Base-by-base conservation (phyloP, 768 basidiomycete genomes). In the Daedaleopsis sinensis region DNA sequence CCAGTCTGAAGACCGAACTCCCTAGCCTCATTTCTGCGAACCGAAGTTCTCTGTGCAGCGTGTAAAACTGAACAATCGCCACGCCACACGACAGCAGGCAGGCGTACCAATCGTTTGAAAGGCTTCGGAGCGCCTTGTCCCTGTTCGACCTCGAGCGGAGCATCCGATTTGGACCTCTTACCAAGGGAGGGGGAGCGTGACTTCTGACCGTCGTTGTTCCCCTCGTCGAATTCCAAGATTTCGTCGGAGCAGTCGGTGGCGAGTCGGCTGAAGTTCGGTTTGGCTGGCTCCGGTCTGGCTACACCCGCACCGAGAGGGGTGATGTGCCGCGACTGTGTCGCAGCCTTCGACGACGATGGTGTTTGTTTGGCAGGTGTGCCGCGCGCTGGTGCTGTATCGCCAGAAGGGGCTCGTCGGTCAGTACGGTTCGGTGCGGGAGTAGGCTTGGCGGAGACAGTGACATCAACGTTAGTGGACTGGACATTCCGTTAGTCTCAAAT, bases 161-260 rank as follows among this genome's bases (percentile, higher is more conserved):
- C 51, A 27, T 38, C 50, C 1, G 63, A 46, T 23, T 62, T 59
- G 48, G 23, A 43, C 36, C 67, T 52, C 44, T 65, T 68, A 10
- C 64, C 62, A 37, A 68, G 62, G 16, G 59, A 37, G 18, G 60
- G 49, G 7, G 62, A 47, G 8, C 53, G 19, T 4, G 39, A 23
- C n/a, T 39, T 52, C 9, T 21, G 46, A 18, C 15, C 55, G 23
- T n/a, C 32, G 18, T 35, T 36, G 5, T 39, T 43, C 15, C 47
- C 55, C 38, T 68, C 69, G 7, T 69, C 69, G 43, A 68, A 69
- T 35, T 67, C 65, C n/a, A 62, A 24, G 46, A 67, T 70, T 23
- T 71, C 71, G 59, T 72, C 71, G 1, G 71, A 70, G 32, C 68
- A 59, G 49, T 63, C 66, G 18, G 59, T 68, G 7, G 66, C 71